Evolutionary conservation across 1,139 yeast genomes (phyloP), one percentile per base, ranked within the genome.

Genomic region (Entelexis sorbosivorans): DNA sequence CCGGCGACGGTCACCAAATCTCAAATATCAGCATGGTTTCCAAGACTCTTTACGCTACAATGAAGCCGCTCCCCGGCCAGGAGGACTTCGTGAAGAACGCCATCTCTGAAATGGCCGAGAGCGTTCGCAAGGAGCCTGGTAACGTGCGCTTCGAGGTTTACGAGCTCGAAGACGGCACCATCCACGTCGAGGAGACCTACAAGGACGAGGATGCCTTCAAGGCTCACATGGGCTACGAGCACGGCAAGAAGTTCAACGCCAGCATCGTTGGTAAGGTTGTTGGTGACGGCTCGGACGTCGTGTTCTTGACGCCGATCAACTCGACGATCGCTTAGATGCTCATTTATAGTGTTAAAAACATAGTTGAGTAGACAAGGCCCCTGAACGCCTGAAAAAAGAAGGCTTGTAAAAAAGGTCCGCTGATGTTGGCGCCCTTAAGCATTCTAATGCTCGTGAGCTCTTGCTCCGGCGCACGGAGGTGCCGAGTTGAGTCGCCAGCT

Each of bases 111-210:
- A 47, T 56, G 32, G 61, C 60, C 38, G 50, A 47, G 36, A 29
- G 47, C 45, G 61, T 58, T 20, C 60, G 61, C 36, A 42, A 40
- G 32, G 61, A 58, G 60, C 59, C 60, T 14, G 61, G 61, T 47
- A 47, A 49, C 50, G 60, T 56, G 32, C 59, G 61, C 38, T 58
- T 58, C 54, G 61, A 58, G 52, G 60, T 58, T 20, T 58, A 58
- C 56, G 53, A 55, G 54, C 52, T 47, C 26, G 57, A 50, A 33
- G 51, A 55, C 43, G 59, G 57, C 43, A 26, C 44, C 16, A 45
- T 58, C 52, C 60, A 58, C 53, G 58, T 58, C 42, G 60, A 58
- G 56, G 61, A 58, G 55, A 58, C 61, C 46, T 58, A 58, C 60
- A 52, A 56, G 53, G 59, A 58, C 43, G 60, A 58, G 50, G 59